Evolutionary conservation across 2,329 filamentous ascomycete species (phyloP), one percentile per base, ranked within the genome.

Genomic region (Trichothecium sympodiale): DNA sequence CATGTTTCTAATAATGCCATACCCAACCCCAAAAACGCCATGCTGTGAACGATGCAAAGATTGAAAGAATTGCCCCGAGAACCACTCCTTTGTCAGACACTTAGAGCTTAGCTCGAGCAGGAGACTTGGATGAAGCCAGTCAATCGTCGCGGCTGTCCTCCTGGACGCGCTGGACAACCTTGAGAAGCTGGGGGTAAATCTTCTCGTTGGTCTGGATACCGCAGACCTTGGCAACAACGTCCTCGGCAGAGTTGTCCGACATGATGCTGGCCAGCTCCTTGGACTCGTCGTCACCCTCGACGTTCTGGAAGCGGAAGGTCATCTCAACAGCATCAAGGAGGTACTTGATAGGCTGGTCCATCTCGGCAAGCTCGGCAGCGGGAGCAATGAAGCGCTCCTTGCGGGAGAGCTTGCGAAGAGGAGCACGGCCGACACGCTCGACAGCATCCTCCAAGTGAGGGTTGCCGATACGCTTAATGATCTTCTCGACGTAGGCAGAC

Each of bases 331-430:
- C 83, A 39, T 80, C 81, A 36, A 96, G 67, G 20, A 98, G 71
- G 36, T 74, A 78, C 39, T 77, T 71, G 56, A 80, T 81, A 48
- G 75, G 72, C 61, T 85, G 69, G 40, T 77, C 86, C 41, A 73
- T 69, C 68, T 94, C 86, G 31, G 87, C 87, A 14, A 98, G 75
- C 62, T 94, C 83, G 8, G 84, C 77, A 31, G 91, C 89, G 5
- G 91, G 91, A 31, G 83, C 87, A 49, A 98, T 80, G 67, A 98
- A 94, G 31, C 91, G 87, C 67, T 98, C 91, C 66, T 93, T 91
- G 60, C 88, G 83, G 45, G 81, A 81, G 25, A 98, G 74, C 71
- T 98, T 98, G 57, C 91, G 83, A 41, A 98, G 69, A 14, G 91
- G 91, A 14, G 88, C 89, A 55, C 91, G 88, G 38, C 89, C 91